Percentiles rank a stretch among this genome's conserved stretches.
These are phyloP conservation scores for Plectosphaerella sp. DNA, from an alignment of 2,329 filamentous ascomycete species.

Conservation along the genomic window DNA sequence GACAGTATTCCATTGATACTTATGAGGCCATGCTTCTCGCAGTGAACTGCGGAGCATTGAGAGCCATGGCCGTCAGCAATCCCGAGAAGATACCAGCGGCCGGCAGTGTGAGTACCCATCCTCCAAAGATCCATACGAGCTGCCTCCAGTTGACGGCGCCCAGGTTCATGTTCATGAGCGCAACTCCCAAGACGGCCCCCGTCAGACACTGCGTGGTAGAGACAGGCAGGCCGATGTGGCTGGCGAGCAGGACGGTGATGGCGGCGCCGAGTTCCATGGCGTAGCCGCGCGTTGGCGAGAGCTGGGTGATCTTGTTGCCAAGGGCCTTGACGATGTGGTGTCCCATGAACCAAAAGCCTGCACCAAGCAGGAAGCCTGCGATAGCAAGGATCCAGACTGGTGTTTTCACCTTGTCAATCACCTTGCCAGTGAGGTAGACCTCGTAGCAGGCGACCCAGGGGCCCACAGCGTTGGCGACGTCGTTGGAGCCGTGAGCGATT, in stretches of 20 bases:
- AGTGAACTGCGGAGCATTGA: slow-evolving; percentile 9
- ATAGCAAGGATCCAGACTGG: slow-evolving; percentile 32
- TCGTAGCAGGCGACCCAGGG: slow-evolving; percentile 30
- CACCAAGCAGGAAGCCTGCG: slow-evolving; percentile 26
- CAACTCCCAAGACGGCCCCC: slow-evolving; percentile 13
- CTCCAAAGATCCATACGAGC: slow-evolving; percentile 10
- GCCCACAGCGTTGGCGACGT: slow-evolving; percentile 33
- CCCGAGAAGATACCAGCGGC: slow-evolving; percentile 11
- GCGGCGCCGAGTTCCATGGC: slow-evolving; percentile 33
- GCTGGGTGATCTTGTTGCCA: slow-evolving; percentile 35
- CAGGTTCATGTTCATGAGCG: slow-evolving; percentile 10
- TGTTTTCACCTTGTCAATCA: slow-evolving; percentile 20
- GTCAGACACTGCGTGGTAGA: slow-evolving; percentile 14
- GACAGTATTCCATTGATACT: no score
- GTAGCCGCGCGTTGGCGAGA: slow-evolving; percentile 29
- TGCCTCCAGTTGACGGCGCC: slow-evolving; percentile 10
- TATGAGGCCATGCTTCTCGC: no score
- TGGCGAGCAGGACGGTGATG: slow-evolving; percentile 19
- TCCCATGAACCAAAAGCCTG: slow-evolving; percentile 32
- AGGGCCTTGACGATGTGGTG: slow-evolving; percentile 32
- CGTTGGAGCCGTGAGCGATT: slow-evolving; percentile 36
- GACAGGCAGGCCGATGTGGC: slow-evolving; percentile 8
- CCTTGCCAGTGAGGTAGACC: slow-evolving; percentile 22
- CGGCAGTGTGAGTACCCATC: slow-evolving; percentile 13
- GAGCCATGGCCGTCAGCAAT: slow-evolving; percentile 9